These are phyloP conservation scores for Glomus cerebriforme DNA, from an alignment of 192 early-diverging fungal species.

Conservation along the genomic window DNA sequence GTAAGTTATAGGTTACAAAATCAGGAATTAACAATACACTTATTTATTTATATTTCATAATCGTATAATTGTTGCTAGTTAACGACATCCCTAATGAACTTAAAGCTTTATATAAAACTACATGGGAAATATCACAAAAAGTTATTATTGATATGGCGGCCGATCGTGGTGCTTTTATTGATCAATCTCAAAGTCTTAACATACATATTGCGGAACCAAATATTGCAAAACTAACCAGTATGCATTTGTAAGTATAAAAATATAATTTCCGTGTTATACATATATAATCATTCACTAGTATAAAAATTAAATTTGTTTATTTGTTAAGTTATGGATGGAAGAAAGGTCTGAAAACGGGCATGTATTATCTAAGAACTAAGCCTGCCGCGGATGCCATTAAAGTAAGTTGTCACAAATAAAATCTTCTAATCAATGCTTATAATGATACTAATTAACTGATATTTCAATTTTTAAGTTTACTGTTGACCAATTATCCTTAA, in stretches of 20 bases:
- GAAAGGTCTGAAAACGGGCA: conserved; percentile 97
- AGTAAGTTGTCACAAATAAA: conserved; percentile 7
- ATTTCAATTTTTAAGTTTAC: conserved; percentile 65
- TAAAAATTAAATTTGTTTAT: not conserved
- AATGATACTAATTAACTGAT: not conserved
- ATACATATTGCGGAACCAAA: conserved; percentile 94
- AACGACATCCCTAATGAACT: conserved; percentile 78
- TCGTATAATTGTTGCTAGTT: conserved; percentile 40
- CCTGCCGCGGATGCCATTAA: conserved; percentile 98
- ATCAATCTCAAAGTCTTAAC: conserved; percentile 95
- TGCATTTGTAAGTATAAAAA: conserved; percentile 76
- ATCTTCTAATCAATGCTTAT: not conserved
- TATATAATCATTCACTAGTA: not conserved
- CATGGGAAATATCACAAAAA: conserved; percentile 93
- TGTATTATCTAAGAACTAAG: conserved; percentile 96
- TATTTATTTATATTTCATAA: not conserved
- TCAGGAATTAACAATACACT: too few species aligned
- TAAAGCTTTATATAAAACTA: conserved; percentile 96
- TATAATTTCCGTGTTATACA: not conserved
- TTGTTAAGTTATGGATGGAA: conserved; percentile 82
- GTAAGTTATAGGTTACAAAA: not conserved
- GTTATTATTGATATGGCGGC: conserved; percentile 95
- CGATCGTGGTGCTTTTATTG: conserved; percentile 96
- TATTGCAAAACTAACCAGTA: conserved; percentile 91
- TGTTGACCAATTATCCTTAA: conserved; percentile 78